Evolutionary conservation across 148 eudicot genomes (phyloP), one percentile per base, ranked within the genome.

Genomic region (Rhododendron ovatum): DNA sequence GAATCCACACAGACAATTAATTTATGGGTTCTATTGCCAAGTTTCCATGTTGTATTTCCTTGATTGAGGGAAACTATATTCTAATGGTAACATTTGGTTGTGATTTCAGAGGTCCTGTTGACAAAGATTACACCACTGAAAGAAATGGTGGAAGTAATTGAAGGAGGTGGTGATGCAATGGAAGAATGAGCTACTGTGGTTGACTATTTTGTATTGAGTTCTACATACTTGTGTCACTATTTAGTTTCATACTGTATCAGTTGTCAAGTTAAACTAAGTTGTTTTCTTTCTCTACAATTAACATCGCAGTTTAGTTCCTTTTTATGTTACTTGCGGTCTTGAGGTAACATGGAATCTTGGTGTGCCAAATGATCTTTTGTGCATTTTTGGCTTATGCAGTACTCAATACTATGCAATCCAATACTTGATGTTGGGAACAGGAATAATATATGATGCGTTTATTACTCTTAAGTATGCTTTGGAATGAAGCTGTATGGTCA

Each of bases 101-200:
- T 87, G 67, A 48, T 85, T 91, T 57, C 93, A 96, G 99, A 96
- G 92, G 95, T 94, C 35, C 88, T 96, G 80, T 26, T 88, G 69
- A 95, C 95, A 7, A 96, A 93, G 91, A 88, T 95, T 57, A 93
- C 91, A 1, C 94, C 92, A 13, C 78, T 95, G 81, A 90, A 84
- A 82, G 89, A 88, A 86, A 69, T 85, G 71, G 92, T 89, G 77
- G 91, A 89, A 85, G 95, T 89, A 35, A 82, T 88, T 45, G 95
- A 90, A 87, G 94, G 91, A 35, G 96, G 95, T 59, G 96, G 95
- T 67, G 99, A 96, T 71, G 98, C 95, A 14, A 96, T 96, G 96
- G 99, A 96, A 89, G 98, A 96, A 81, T 91, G 88, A 91, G 74
- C 37, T 83, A 77, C 8, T 48, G 37, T 20, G 50, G 73, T 73